phyloP scores from a whole-genome alignment of 352 stramenopile species.

The Pythium pyrilobum region DNA sequence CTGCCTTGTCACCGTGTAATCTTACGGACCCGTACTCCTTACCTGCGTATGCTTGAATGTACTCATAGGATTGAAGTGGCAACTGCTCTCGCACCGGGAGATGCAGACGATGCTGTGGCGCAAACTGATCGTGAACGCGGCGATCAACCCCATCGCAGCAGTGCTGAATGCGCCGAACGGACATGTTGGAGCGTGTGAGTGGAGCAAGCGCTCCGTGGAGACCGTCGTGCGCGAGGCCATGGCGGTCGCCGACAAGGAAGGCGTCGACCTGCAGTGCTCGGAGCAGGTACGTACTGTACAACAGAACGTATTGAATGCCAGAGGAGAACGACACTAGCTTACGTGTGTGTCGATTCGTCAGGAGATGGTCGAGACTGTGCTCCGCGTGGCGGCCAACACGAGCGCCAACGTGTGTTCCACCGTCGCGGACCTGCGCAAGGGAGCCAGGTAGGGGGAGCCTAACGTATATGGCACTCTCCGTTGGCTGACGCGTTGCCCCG shows the following conservation, averaged over 20 bases:
- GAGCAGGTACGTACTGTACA: constrained; percentile 30
- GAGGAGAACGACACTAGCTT: neutral
- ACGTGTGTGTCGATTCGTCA: constrained; percentile 3
- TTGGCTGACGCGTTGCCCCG: too few species aligned
- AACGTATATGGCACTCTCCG: neutral
- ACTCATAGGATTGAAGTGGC: constrained; percentile 33
- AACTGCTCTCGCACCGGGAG: constrained; percentile 29
- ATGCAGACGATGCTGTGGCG: constrained; percentile 70
- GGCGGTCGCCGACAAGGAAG: constrained; percentile 37
- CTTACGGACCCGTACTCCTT: neutral
- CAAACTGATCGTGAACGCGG: constrained; percentile 79
- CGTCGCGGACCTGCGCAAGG: constrained; percentile 57
- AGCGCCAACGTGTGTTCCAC: constrained; percentile 71
- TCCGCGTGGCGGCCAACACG: constrained; percentile 46
- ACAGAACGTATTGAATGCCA: neutral
- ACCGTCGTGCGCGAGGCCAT: constrained; percentile 54
- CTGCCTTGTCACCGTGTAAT: neutral
- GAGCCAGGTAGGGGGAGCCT: constrained; percentile 31
- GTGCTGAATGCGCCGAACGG: constrained; percentile 53
- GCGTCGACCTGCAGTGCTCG: constrained; percentile 36
- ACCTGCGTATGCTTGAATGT: neutral
- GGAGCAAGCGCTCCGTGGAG: constrained; percentile 37
- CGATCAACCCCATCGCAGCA: constrained; percentile 69
- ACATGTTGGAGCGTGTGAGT: constrained; percentile 36
- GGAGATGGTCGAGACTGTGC: constrained; percentile 51